Conservation (phyloP, 768 basidiomycete species). For the Candolleomyces efflorescens region DNA sequence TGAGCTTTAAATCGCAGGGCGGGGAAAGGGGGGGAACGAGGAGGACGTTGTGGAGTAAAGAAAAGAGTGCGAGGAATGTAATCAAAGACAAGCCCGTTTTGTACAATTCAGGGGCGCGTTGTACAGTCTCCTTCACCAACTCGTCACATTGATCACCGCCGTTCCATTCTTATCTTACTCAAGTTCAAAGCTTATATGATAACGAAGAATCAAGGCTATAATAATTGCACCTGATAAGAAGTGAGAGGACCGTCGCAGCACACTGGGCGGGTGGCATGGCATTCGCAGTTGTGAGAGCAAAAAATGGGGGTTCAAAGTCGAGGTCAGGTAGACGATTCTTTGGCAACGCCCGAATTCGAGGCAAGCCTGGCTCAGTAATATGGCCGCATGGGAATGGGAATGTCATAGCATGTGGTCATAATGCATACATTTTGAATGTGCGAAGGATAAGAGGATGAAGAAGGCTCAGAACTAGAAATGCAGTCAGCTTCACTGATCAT, state of each 20-base stretch:
- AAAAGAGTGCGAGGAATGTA: constrained; percentile 3
- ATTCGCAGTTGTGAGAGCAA: no score
- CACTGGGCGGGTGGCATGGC: no score
- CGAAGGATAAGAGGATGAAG: neutral
- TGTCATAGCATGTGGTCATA: constrained; percentile 8
- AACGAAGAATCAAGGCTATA: neutral
- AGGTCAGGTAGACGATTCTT: neutral
- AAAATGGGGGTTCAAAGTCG: neutral
- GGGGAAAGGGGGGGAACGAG: neutral
- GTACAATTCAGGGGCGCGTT: constrained; percentile 3
- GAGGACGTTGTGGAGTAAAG: neutral
- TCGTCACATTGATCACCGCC: neutral
- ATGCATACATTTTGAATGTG: constrained; percentile 11
- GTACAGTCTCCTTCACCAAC: neutral
- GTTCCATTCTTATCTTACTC: neutral
- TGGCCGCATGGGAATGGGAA: neutral
- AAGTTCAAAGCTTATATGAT: neutral
- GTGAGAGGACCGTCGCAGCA: no score
- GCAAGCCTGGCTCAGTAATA: neutral
- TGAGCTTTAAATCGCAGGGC: neutral
- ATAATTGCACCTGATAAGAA: neutral
- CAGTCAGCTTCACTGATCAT: neutral
- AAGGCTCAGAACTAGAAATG: constrained; percentile 5
- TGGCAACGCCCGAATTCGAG: no score
- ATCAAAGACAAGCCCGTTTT: constrained; percentile 6